A percentile compares a stretch with the other conserved stretches of the same genome.
Conservation (phyloP, 805 yeast species). For the Torulaspora microellipsoides region DNA sequence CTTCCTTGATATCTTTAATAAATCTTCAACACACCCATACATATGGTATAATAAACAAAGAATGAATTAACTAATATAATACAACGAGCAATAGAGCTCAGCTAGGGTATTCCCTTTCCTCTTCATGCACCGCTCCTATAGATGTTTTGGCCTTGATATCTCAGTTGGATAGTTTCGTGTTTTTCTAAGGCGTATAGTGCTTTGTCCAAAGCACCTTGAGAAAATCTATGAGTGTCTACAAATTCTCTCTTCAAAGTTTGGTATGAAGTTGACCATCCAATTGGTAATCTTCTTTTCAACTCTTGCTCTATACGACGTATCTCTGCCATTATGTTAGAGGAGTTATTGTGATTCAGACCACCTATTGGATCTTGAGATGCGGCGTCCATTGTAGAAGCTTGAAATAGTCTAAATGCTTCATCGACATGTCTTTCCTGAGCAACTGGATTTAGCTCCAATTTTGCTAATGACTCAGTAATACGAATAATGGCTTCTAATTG, state of each 20-base stretch:
- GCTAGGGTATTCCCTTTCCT: no score
- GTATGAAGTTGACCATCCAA: conserved; percentile 94
- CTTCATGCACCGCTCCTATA: conserved; percentile 64
- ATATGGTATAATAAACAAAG: not conserved
- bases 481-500: conserved; percentile 97
- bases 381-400: conserved; percentile 97
- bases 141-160: conserved; percentile 81
- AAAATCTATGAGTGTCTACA: conserved; percentile 57
- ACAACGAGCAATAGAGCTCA: not conserved
- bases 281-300: conserved; percentile 83
- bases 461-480: conserved; percentile 91
- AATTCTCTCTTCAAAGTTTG: conserved; percentile 79
- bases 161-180: conserved; percentile 79
- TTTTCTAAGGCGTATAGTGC: conserved; percentile 79
- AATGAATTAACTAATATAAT: not conserved
- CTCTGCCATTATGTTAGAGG: conserved; percentile 58
- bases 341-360: conserved; percentile 46
- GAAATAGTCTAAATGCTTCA: conserved; percentile 90
- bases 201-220: conserved; percentile 71
- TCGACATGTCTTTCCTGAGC: conserved; percentile 89
- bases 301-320: conserved; percentile 78
- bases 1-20: not conserved
- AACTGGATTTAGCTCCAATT: conserved; percentile 72
- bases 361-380: conserved; percentile 51
- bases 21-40: conserved; percentile 2